phyloP scores from a whole-genome alignment of 192 early-diverging fungal species.

The Backusella macrospora region DNA sequence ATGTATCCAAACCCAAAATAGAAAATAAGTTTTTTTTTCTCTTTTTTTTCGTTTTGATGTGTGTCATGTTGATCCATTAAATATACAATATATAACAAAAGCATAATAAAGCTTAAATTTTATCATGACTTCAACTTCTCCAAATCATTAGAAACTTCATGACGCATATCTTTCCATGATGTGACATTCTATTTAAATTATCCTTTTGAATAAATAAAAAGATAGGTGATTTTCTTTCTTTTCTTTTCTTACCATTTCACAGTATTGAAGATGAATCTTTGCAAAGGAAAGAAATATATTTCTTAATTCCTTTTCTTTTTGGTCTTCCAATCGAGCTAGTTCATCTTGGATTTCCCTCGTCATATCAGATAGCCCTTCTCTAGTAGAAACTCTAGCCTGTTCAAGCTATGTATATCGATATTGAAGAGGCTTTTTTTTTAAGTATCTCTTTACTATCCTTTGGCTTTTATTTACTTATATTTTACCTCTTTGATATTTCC shows the following conservation, averaged over 20 bases:
- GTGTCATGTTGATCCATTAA: no score
- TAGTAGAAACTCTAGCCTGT: neutral
- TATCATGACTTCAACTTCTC: neutral
- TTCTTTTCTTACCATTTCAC: constrained; percentile 54
- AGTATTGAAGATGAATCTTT: constrained; percentile 67
- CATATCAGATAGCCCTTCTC: constrained; percentile 71
- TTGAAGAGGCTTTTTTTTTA: no score
- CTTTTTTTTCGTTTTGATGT: no score
- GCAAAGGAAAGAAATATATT: constrained; percentile 75
- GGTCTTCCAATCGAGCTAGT: constrained; percentile 88
- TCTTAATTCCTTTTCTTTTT: constrained; percentile 84
- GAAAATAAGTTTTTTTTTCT: no score
- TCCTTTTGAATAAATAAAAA: neutral
- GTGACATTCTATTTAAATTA: neutral
- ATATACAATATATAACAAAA: no score
- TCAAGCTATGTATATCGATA: neutral
- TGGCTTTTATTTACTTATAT: neutral
- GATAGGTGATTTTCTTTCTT: neutral
- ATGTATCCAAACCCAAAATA: no score
- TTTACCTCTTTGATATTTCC: constrained; percentile 69
- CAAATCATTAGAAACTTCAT: neutral
- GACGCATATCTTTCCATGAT: constrained; percentile 1
- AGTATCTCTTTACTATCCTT: neutral
- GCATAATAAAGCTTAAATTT: no score
- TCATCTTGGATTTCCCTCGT: constrained; percentile 83